Conservation (phyloP, 768 basidiomycete species). For the Infundibulicybe gibba region DNA sequence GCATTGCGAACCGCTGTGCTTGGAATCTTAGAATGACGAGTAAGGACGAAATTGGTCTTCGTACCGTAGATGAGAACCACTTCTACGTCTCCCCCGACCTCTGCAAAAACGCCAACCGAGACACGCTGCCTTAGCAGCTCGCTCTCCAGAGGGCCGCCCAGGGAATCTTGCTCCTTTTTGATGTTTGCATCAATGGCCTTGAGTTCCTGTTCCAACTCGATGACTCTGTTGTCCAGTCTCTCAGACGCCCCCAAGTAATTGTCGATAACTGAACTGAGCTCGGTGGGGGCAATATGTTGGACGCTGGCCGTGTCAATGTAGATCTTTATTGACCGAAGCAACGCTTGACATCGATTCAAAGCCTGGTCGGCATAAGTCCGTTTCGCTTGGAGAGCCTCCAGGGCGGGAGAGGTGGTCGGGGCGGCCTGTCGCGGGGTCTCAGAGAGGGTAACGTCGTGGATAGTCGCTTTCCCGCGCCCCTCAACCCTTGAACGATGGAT, state of each 20-base stretch:
- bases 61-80: constrained; percentile 36
- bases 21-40: not conserved
- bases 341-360: constrained; percentile 23
- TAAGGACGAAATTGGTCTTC: not conserved
- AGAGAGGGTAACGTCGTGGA: constrained; percentile 40
- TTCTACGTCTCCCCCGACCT: constrained; percentile 30
- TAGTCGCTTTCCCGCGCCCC: constrained; percentile 39
- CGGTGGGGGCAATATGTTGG: constrained; percentile 22
- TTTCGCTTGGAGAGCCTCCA: no score
- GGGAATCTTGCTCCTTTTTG: constrained; percentile 14
- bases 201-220: constrained; percentile 24
- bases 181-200: constrained; percentile 18
- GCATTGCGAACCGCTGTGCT: constrained; percentile 29
- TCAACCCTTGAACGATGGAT: constrained; percentile 30
- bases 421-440: no score
- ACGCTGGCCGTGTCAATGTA: constrained; percentile 32
- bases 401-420: no score
- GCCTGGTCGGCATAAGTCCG: no score
- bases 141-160: constrained; percentile 12
- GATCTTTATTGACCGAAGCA: constrained; percentile 22
- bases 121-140: constrained; percentile 24
- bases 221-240: constrained; percentile 26
- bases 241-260: constrained; percentile 28
- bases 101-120: constrained; percentile 31
- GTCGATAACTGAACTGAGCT: constrained; percentile 24